These are phyloP conservation scores for Rhizopus microsporus DNA, from an alignment of 371 early-diverging fungal species.

Conservation along the genomic window DNA sequence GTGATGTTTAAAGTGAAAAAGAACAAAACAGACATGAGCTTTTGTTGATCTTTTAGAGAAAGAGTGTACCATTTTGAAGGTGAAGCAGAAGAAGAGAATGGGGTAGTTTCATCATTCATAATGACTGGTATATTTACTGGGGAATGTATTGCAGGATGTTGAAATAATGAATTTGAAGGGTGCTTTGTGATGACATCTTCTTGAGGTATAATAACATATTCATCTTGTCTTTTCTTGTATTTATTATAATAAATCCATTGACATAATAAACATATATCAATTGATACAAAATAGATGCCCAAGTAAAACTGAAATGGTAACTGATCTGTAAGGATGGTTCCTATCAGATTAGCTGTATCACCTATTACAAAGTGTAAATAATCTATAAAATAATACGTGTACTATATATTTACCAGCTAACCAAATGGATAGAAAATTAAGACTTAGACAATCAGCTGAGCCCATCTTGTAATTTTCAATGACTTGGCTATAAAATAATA, in stretches of 20 bases:
- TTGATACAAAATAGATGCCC: conserved; percentile 45
- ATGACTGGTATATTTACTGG: conserved; percentile 30
- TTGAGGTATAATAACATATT: conserved; percentile 28
- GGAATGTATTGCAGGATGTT: conserved; percentile 36
- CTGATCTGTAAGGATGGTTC: conserved; percentile 70
- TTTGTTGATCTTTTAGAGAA: conserved; percentile 9
- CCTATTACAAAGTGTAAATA: conserved; percentile 36
- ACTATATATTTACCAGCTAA: conserved; percentile 47
- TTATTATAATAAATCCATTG: conserved; percentile 49
- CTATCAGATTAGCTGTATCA: conserved; percentile 70
- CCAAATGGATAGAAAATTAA: conserved; percentile 69
- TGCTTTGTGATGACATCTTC: conserved; percentile 7
- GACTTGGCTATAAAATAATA: conserved; percentile 44
- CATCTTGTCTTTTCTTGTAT: conserved; percentile 12
- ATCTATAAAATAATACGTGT: background rate
- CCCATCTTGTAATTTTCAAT: conserved; percentile 56
- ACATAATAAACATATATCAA: conserved; percentile 38
- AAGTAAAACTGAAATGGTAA: conserved; percentile 72
- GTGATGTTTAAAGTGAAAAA: conserved; percentile 8
- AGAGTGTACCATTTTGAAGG: conserved; percentile 53
- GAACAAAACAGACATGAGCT: conserved; percentile 15
- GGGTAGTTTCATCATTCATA: conserved; percentile 30
- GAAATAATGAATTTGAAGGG: conserved; percentile 25
- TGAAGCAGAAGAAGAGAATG: conserved; percentile 48
- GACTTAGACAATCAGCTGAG: conserved; percentile 54